Evolutionary conservation across 1,284 basidiomycete genomes (phyloP).

Genomic region (Singerocomus rubriflavus): DNA sequence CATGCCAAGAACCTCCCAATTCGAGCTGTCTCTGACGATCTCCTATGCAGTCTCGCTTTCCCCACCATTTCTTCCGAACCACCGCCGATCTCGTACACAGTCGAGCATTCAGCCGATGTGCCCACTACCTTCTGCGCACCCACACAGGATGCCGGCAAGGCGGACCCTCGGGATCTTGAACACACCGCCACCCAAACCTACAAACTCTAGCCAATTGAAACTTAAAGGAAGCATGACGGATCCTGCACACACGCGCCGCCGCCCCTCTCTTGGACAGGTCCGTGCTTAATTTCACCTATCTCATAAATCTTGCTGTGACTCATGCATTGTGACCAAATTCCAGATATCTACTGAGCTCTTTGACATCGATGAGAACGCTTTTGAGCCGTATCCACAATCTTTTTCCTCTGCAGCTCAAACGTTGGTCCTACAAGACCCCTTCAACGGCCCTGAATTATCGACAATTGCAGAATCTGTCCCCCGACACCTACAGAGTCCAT

Average conservation of each 20-base stretch:
- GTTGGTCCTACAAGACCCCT: conserved; percentile 32
- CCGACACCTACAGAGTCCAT: conserved; percentile 19
- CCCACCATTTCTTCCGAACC: conserved; percentile 57
- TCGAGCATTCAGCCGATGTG: conserved; percentile 41
- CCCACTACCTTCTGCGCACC: conserved; percentile 7
- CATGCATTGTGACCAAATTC: conserved; percentile 23
- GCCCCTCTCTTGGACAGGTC: conserved; percentile 51
- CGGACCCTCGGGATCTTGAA: conserved; percentile 42
- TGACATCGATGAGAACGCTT: conserved; percentile 70
- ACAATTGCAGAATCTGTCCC: conserved; percentile 28
- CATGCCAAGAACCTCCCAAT: conserved; percentile 17
- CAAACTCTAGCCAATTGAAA: conserved; percentile 53
- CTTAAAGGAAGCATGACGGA: conserved; percentile 71
- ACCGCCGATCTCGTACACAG: conserved; percentile 59
- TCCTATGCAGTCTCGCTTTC: conserved; percentile 51
- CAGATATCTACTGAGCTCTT: conserved; percentile 57
- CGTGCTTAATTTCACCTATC: conserved; percentile 20
- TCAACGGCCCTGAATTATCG: conserved; percentile 25
- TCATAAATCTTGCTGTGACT: conserved; percentile 24
- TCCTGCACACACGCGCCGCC: conserved; percentile 62
- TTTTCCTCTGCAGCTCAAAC: conserved; percentile 39
- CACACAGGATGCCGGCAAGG: conserved; percentile 27
- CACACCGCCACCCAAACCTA: conserved; percentile 66
- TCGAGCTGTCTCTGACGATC: conserved; percentile 19
- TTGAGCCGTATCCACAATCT: conserved; percentile 46